Base-by-base conservation (phyloP, 768 basidiomycete species). In the Mycena pura region DNA sequence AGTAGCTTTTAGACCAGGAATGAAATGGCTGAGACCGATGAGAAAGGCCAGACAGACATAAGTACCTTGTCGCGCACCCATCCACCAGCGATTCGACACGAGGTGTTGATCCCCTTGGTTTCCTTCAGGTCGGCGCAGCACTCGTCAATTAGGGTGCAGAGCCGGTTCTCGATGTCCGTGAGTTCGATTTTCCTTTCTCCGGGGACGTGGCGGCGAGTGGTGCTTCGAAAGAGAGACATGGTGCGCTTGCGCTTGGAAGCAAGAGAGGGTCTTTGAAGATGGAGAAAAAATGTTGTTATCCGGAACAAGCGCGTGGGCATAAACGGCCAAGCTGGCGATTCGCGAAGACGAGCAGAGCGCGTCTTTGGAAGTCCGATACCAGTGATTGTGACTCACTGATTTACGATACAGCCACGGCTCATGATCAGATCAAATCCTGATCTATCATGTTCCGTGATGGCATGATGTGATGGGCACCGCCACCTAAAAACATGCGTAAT, bases 11-110 rank as follows among this genome's bases (percentile, higher is more conserved):
- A 64, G 65, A 59, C 72, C 59, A 55, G 55, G 31, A n/a, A 44
- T 41, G 49, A 66, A 50, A 24, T 60, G n/a, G n/a, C 38, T 47
- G 47, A 27, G 47, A 32, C 17, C 27, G 50, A n/a, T n/a, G n/a
- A n/a, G 27, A 24, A 34, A 19, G 4, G 25, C 73, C 77, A 67
- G 61, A 32, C 3, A 22, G 7, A 22, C 28, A 34, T n/a, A 28
- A 9, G 36, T 47, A 95, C 96, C 89, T 99, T 99, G 75, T 99
- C 97, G 69, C 97, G 82, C 43, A 99, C 97, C 97, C 97, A 99
- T 19, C 97, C 97, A 17, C 97, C 97, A 11, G 95, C 97, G 45
- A 99, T 92, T 66, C 97, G 84, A 72, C 96, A 96, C 1, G 85
- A 82, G 0, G 86, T 88, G 5, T 75, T 73, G 21, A 86, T 79